phyloP scores from a whole-genome alignment of 2,329 filamentous ascomycete species.

The Fusarium sp. region DNA sequence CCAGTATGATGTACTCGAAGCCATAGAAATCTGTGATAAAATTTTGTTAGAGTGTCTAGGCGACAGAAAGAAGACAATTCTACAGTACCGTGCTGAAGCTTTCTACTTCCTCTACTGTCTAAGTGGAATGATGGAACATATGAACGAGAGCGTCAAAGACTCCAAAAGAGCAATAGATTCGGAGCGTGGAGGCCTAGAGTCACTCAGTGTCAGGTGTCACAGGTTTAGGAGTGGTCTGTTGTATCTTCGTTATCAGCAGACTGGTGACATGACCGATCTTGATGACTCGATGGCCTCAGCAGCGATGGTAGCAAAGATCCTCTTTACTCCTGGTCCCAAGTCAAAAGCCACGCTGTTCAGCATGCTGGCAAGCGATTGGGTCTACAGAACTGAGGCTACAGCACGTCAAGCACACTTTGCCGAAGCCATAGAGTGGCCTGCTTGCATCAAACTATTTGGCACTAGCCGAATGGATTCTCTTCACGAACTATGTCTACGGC shows the following conservation, averaged over 20 bases:
- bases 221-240: background rate
- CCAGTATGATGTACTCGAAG: background rate
- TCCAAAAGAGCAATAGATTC: background rate
- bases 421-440: background rate
- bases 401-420: background rate
- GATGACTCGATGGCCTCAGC: background rate
- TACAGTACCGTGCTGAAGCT: background rate
- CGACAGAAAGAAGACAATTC: background rate
- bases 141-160: background rate
- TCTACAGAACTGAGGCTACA: background rate
- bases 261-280: background rate
- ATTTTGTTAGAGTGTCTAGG: background rate
- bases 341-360: background rate
- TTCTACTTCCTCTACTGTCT: background rate
- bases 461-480: background rate
- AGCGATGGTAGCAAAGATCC: background rate
- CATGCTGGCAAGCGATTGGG: background rate
- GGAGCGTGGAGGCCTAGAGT: background rate
- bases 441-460: background rate
- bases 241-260: background rate
- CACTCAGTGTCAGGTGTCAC: background rate
- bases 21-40: background rate
- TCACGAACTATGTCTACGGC: background rate
- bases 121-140: background rate
- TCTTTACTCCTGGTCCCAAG: background rate